phyloP scores from a whole-genome alignment of 2,329 filamentous ascomycete species.

The Neospermospora avenae region DNA sequence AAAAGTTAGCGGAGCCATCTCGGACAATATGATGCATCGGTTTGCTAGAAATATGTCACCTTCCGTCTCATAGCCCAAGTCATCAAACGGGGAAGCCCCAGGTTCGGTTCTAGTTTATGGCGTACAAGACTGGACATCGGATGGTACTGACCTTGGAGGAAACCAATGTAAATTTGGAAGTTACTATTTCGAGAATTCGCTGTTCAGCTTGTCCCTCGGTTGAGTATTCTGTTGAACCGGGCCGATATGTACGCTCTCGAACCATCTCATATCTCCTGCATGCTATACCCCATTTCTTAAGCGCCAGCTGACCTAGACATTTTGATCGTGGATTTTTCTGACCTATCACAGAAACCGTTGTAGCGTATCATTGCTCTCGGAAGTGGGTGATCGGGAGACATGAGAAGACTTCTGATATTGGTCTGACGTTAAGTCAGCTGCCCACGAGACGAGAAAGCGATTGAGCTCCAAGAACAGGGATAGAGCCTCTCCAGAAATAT shows the following conservation, averaged over 20 bases:
- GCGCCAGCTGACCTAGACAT: not conserved
- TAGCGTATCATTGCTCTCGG: not conserved
- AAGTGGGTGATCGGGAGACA: not conserved
- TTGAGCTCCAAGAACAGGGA: conserved; percentile 21
- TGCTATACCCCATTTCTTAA: not conserved
- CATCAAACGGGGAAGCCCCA: not conserved
- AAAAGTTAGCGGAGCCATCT: not conserved
- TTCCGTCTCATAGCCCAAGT: not conserved
- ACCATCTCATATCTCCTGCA: not conserved
- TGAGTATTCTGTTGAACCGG: not conserved
- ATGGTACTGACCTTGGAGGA: not conserved
- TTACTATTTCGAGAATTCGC: not conserved
- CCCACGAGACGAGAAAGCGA: conserved; percentile 13
- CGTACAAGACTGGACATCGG: not conserved
- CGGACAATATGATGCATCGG: not conserved
- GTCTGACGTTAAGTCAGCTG: too few species aligned
- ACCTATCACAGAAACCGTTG: not conserved
- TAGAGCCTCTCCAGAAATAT: conserved; percentile 24
- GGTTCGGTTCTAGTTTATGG: not conserved
- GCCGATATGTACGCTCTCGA: not conserved
- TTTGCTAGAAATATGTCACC: not conserved
- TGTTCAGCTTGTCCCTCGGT: not conserved
- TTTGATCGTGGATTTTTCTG: not conserved
- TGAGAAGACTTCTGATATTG: not conserved
- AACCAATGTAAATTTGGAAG: not conserved